Conservation (phyloP, 345 rosid genomes). For the Kernera saxatilis region DNA sequence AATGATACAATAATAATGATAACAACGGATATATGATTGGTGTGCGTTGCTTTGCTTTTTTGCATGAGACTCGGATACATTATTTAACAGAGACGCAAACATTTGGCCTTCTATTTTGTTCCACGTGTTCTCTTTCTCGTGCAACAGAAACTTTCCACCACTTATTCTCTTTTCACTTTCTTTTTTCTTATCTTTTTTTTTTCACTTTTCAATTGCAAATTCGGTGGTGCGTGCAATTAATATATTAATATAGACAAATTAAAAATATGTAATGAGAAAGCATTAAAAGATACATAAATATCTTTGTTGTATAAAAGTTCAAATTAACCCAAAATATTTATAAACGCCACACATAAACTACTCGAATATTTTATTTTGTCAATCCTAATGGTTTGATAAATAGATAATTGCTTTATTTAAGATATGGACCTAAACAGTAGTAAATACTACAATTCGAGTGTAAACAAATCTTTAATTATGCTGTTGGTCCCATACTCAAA, state of each 20-base stretch:
- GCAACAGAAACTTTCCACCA: constrained; percentile 25
- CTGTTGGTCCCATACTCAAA: not conserved
- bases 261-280: constrained; percentile 3
- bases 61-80: constrained; percentile 22
- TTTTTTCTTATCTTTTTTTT: not conserved
- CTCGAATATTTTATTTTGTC: not conserved
- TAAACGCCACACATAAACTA: not conserved
- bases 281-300: not conserved
- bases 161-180: constrained; percentile 17
- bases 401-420: not conserved
- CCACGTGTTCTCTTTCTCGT: constrained; percentile 33
- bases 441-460: not conserved
- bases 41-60: constrained; percentile 26
- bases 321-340: not conserved
- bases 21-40: constrained; percentile 32
- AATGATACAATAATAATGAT: constrained; percentile 19
- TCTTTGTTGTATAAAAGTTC: not conserved
- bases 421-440: not conserved
- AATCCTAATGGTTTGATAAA: not conserved
- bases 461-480: not conserved
- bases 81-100: constrained; percentile 8
- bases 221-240: constrained; percentile 18
- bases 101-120: constrained; percentile 11
- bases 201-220: constrained; percentile 13
- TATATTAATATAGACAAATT: not conserved